phyloP scores from a whole-genome alignment of 1,284 basidiomycete species.

The Acaromyces ingoldii region DNA sequence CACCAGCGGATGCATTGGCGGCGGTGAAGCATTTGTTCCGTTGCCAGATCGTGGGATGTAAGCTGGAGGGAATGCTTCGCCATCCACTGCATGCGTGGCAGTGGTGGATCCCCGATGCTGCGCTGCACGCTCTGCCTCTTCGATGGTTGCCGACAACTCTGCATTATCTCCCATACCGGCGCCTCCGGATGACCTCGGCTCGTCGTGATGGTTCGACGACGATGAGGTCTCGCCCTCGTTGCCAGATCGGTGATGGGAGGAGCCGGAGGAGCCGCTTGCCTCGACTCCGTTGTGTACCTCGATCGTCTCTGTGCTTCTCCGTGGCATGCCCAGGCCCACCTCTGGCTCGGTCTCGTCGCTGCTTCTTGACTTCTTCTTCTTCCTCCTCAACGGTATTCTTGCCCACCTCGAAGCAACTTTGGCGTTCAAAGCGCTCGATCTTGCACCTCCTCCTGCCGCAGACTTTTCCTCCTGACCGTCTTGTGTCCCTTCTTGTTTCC shows the following conservation, averaged over 20 bases:
- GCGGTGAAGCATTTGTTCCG: background rate
- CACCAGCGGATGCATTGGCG: slow-evolving; percentile 11
- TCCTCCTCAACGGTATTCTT: slow-evolving; percentile 13
- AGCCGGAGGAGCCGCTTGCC: background rate
- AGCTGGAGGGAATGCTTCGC: slow-evolving; percentile 27
- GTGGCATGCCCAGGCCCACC: slow-evolving; percentile 20
- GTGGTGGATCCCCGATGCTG: background rate
- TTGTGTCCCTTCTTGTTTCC: slow-evolving; percentile 2
- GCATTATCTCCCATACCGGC: background rate
- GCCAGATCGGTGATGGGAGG: background rate
- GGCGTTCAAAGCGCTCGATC: background rate
- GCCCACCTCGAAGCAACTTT: slow-evolving; percentile 10
- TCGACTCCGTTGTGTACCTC: background rate
- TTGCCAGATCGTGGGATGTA: slow-evolving; percentile 19
- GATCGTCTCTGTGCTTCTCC: slow-evolving; percentile 8
- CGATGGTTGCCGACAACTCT: background rate
- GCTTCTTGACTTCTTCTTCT: slow-evolving; percentile 10
- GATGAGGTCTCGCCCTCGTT: background rate
- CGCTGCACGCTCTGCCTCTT: background rate
- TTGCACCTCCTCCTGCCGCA: background rate
- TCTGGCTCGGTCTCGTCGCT: slow-evolving; percentile 5
- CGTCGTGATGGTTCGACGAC: too few relatives aligned
- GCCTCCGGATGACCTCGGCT: background rate
- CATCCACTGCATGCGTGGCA: background rate
- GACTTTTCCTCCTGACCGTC: background rate